Evolutionary conservation across 2,329 filamentous ascomycete species (phyloP).

Genomic region (Paecilomyces fulvus): DNA sequence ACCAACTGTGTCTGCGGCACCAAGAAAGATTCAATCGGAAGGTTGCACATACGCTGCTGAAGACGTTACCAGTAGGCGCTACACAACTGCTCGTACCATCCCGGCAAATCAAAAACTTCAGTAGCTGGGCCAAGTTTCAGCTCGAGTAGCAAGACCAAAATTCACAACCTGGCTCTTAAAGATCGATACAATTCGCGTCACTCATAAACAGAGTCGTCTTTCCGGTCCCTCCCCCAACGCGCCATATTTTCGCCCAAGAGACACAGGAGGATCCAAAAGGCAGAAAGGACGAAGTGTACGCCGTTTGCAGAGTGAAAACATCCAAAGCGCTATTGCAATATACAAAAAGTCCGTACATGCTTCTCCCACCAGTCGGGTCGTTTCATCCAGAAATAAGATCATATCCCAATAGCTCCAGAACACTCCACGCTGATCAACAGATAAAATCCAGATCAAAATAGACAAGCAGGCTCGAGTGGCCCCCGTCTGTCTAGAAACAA

Average conservation of each 20-base stretch:
- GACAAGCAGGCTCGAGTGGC: background rate
- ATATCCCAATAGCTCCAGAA: background rate
- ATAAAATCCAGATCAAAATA: conserved; percentile 5
- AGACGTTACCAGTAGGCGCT: background rate
- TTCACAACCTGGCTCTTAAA: background rate
- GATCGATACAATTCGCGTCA: background rate
- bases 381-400: background rate
- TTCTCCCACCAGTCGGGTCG: background rate
- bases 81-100: background rate
- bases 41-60: background rate
- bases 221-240: background rate
- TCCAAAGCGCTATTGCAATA: background rate
- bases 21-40: background rate
- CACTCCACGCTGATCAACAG: conserved; percentile 13
- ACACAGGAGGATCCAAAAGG: background rate
- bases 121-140: background rate
- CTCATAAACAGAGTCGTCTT: background rate
- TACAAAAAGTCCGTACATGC: background rate
- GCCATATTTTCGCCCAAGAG: background rate
- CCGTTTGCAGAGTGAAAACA: background rate
- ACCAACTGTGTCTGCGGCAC: background rate
- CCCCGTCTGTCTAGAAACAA: conserved; percentile 1
- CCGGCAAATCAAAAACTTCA: background rate
- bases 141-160: background rate
- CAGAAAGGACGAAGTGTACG: background rate